Conservation (phyloP, 31 red algal genomes). For the Asparagopsis taxiformis region DNA sequence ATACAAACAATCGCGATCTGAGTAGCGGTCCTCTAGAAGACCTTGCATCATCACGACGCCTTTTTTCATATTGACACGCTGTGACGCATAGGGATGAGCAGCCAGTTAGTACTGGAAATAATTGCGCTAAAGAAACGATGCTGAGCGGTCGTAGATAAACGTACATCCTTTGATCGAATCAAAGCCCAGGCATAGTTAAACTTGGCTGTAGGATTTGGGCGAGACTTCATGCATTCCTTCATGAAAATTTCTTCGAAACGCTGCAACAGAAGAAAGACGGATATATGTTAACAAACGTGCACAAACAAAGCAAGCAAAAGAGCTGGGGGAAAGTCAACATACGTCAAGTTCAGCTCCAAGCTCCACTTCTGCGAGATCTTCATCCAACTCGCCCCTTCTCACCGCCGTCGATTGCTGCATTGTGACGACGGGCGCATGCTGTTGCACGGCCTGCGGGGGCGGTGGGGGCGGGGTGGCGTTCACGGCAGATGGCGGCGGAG, state of each 20-base stretch:
- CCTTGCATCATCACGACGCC: conserved; percentile 78
- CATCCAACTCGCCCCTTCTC: conserved; percentile 44
- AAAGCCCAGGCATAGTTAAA: conserved; percentile 79
- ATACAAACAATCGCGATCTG: conserved; percentile 72
- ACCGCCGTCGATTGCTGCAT: neutral
- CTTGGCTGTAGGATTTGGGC: conserved; percentile 72
- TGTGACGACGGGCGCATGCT: conserved; percentile 5
- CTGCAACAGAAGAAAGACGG: conserved; percentile 10
- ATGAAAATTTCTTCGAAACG: conserved; percentile 69
- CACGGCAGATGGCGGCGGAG: conserved; percentile 11
- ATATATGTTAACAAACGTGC: no score
- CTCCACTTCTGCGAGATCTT: conserved; percentile 49
- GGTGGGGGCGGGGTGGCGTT: conserved; percentile 6
- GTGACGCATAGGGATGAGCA: neutral
- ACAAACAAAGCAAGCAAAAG: neutral
- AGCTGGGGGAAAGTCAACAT: neutral
- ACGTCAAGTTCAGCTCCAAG: conserved; percentile 59
- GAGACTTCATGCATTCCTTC: conserved; percentile 72
- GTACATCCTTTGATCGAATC: conserved; percentile 66
- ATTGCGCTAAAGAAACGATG: neutral
- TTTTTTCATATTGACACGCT: conserved; percentile 66
- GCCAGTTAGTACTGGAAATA: conserved; percentile 8
- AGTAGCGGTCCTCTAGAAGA: conserved; percentile 63
- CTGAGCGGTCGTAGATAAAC: conserved; percentile 3
- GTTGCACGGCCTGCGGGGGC: conserved; percentile 1